Conservation (phyloP, 768 basidiomycete species). For the Crucibulum laeve region DNA sequence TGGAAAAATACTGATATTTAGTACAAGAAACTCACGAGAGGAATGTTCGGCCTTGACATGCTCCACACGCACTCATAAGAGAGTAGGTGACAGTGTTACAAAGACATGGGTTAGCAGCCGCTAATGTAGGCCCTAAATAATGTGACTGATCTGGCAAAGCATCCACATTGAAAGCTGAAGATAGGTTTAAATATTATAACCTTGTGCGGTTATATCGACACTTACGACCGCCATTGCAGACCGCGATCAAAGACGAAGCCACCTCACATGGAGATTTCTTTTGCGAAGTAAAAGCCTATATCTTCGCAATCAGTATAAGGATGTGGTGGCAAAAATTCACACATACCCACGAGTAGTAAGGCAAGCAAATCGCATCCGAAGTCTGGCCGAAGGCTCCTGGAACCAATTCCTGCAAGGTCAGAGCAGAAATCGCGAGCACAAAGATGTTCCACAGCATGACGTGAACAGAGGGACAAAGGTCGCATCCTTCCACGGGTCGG, state of each 20-base stretch:
- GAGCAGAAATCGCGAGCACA: conserved; percentile 16
- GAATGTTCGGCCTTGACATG: conserved; percentile 45
- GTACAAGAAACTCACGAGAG: conserved; percentile 15
- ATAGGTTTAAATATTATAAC: neutral
- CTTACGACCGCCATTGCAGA: conserved; percentile 38
- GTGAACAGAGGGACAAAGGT: conserved; percentile 1
- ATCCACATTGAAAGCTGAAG: conserved; percentile 26
- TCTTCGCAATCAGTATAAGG: neutral
- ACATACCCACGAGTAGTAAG: conserved; percentile 37
- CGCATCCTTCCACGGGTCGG: neutral
- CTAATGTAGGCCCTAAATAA: conserved; percentile 37
- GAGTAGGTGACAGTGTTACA: conserved; percentile 57
- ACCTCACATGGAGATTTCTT: conserved; percentile 44
- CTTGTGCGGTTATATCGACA: neutral
- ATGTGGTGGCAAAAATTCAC: neutral
- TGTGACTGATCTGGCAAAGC: conserved; percentile 22
- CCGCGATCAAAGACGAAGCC: conserved; percentile 36
- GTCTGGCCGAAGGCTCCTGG: conserved; percentile 23
- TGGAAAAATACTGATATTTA: too few relatives aligned
- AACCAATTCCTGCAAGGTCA: conserved; percentile 8
- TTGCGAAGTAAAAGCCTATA: conserved; percentile 39
- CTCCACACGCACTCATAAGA: conserved; percentile 51
- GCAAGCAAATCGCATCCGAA: conserved; percentile 34
- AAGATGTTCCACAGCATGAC: conserved; percentile 19
- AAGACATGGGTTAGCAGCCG: conserved; percentile 36